Base-by-base conservation (phyloP, 306 rosid species). In the Cicer chorassanicum region DNA sequence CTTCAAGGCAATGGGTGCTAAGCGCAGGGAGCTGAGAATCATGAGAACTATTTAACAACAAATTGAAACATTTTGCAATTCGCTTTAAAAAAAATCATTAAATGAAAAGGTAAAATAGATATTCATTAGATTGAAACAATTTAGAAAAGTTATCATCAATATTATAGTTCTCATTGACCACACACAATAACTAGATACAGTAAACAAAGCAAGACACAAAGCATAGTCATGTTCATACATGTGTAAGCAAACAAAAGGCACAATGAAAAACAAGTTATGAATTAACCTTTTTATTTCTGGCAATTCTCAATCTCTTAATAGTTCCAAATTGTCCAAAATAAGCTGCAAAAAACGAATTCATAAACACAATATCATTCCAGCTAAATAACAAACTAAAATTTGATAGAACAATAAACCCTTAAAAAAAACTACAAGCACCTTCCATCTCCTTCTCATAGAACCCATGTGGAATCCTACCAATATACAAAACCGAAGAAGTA, bases 381-480 rank as follows among this genome's bases (percentile, higher is more conserved):
- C 3, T 59, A 9, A 45, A 24, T 46, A 70, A 55, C 5, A 12
- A 50, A 18, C 40, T 10, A 13, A 0, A 5, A 1, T 11, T 45
- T 1, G 11, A 48, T 6, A 50, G 19, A 67, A 8, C 1, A 11
- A 65, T 1, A 9, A 65, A 64, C 2, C 9, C 0, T 16, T 3
- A 55, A 36, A 38, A 6, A 1, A 14, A 62, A 63, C 43, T 14
- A 13, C 4, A 74, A 50, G 43, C 36, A 91, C 98, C 97, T 89
- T 86, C 85, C 96, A 93, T 93, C 83, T 93, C 98, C 63, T 88
- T 86, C 89, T 93, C 98, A 65, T 88, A 89, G 89, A 93, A 93
- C 1, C 98, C 98, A 54, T 91, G 98, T 0, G 98, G 97, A 74
- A 89, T 87, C 61, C 97, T 81, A n/a, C 94, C 92, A 18, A 91